Evolutionary conservation across 169 alveolate species (phyloP).

Genomic region (Cryptosporidium parvum): DNA sequence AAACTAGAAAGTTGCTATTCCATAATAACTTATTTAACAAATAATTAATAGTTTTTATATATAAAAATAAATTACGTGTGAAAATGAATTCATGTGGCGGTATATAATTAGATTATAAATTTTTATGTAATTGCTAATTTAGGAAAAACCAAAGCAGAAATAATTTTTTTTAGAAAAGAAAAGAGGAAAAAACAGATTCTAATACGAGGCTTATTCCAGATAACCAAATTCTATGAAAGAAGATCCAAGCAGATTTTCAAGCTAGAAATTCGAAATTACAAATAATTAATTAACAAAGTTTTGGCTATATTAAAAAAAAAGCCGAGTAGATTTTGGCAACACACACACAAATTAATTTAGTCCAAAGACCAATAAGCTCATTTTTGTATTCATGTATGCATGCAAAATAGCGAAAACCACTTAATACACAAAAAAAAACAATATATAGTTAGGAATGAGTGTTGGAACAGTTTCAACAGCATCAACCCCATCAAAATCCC

Average conservation of each 20-base stretch:
- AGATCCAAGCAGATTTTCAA: background rate
- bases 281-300: background rate
- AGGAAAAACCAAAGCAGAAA: background rate
- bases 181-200: background rate
- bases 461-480: slow-evolving; percentile 47
- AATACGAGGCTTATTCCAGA: background rate
- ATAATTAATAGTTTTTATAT: too few relatives aligned
- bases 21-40: too few relatives aligned
- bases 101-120: background rate
- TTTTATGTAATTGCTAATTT: background rate
- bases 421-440: background rate
- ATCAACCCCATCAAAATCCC: slow-evolving; percentile 23
- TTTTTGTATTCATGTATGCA: background rate
- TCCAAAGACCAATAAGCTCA: too few relatives aligned
- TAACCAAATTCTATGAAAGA: background rate
- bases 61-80: background rate
- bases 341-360: background rate
- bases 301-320: background rate
- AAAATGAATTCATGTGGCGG: background rate
- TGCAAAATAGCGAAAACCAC: background rate
- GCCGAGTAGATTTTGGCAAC: background rate
- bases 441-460: slow-evolving; percentile 8
- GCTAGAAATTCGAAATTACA: background rate
- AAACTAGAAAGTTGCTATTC: background rate
- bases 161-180: background rate